A percentile compares a stretch with the other conserved stretches of the same genome.
Evolutionary conservation across 768 basidiomycete species (phyloP).

Genomic region (Boletus pseudo-olivaceus): DNA sequence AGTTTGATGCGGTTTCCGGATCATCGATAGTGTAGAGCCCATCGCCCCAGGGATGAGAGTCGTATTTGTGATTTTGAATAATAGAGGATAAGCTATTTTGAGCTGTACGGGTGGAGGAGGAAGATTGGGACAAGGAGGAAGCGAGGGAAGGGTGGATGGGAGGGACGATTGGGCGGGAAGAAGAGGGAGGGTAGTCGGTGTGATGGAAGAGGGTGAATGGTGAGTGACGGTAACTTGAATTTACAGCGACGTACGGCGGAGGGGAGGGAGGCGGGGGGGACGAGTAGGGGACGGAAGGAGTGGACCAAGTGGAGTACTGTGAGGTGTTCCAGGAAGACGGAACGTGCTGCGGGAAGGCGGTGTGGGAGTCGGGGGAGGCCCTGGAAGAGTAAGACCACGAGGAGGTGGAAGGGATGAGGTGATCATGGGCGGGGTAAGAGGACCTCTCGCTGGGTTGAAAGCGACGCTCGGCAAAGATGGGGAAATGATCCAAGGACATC

Average conservation of each 20-base stretch:
- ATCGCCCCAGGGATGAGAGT: slow-evolving; percentile 28
- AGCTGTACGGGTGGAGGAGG: slow-evolving; percentile 8
- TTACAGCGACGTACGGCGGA: slow-evolving; percentile 20
- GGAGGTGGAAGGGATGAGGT: slow-evolving; percentile 17
- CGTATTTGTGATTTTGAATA: slow-evolving; percentile 16
- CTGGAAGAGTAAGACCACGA: slow-evolving; percentile 28
- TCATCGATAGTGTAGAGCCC: slow-evolving; percentile 34
- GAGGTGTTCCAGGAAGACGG: slow-evolving; percentile 19
- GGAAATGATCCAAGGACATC: slow-evolving; percentile 34
- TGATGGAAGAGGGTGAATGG: slow-evolving; percentile 19
- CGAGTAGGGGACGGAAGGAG: slow-evolving; percentile 16
- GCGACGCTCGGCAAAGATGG: slow-evolving; percentile 31
- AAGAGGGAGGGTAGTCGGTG: slow-evolving; percentile 17
- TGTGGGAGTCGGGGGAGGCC: slow-evolving; percentile 16
- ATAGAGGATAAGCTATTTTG: slow-evolving; percentile 20
- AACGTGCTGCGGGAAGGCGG: slow-evolving; percentile 13
- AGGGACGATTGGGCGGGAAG: slow-evolving; percentile 19
- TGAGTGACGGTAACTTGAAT: slow-evolving; percentile 23
- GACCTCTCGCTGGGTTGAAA: slow-evolving; percentile 27
- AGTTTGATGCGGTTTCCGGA: slow-evolving; percentile 33
- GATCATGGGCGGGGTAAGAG: slow-evolving; percentile 22
- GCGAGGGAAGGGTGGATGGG: slow-evolving; percentile 14
- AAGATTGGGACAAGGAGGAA: slow-evolving; percentile 17
- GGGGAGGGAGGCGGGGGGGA: slow-evolving; percentile 25
- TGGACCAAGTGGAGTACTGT: slow-evolving; percentile 16